Evolutionary conservation across 345 rosid species (phyloP), one percentile per base, ranked within the genome.

Genomic region (Citrus mangshanensis): DNA sequence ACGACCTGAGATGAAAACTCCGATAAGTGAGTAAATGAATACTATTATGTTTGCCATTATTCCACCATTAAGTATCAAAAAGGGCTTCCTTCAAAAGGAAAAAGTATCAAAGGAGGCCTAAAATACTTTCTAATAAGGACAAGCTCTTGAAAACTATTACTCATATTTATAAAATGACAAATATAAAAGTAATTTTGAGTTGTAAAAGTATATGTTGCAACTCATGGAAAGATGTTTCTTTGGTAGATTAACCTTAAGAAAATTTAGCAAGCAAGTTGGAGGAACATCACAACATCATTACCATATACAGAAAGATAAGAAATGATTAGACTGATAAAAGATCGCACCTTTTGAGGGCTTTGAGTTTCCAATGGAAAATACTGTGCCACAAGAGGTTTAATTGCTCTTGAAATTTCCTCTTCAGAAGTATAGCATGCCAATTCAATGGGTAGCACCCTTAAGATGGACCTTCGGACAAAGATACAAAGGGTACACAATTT

Each of bases 351-450:
- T 13, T 83, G 90, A 71, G 95, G 92, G 9, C 77, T 88, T 77
- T 85, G 82, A 10, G 95, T 81, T 83, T 90, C 99, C 63, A 77
- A 76, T 12, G 98, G 98, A 82, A 96, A 96, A 87, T 96, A 87
- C 78, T 85, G 84, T 73, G 61, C 89, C 68, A 94, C 89, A 34
- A 94, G 87, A 67, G 97, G 91, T 80, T 86, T 85, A 67, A 96
- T 91, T 77, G 95, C 94, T 82, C 78, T 92, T 63, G 93, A 84
- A 84, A 96, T 93, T 77, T 96, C 98, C 84, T 94, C 98, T 83
- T 93, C 99, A 24, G 98, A 94, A 79, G 97, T 84, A 88, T 96
- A 96, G 90, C 99, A 96, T 34, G 99, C 71, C 62, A 86, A 91
- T 89, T 96, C 98, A 84, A 96, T 73, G 24, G 98, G 99, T 72